Evolutionary conservation across 139 green algal genomes (phyloP).

Genomic region (Chlamydomonas incerta): DNA sequence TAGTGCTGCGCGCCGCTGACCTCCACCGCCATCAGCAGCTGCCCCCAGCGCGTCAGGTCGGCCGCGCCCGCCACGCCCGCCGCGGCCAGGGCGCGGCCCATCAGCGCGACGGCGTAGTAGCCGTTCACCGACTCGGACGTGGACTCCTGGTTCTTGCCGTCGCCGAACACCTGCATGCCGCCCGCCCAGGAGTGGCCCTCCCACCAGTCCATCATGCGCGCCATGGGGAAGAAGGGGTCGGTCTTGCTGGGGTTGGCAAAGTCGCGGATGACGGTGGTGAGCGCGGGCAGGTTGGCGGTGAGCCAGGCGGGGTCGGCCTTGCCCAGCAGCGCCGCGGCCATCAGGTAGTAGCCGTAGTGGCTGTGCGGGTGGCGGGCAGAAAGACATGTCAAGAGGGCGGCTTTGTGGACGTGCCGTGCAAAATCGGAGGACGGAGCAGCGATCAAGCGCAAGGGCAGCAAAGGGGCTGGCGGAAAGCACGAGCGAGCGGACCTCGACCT

Average conservation of each 20-base stretch:
- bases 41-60: conserved; percentile 44
- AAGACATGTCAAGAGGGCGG: too few relatives aligned
- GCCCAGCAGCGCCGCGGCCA: conserved; percentile 51
- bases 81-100: conserved; percentile 47
- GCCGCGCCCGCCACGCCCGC: conserved; percentile 37
- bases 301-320: conserved; percentile 47
- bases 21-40: conserved; percentile 49
- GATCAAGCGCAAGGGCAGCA: too few relatives aligned
- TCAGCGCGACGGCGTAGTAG: conserved; percentile 62
- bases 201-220: conserved; percentile 55
- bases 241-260: conserved; percentile 46
- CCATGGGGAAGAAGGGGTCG: conserved; percentile 54
- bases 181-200: conserved; percentile 60
- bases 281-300: not conserved
- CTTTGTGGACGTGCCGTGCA: too few relatives aligned
- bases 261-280: conserved; percentile 47
- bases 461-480: too few relatives aligned
- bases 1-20: conserved; percentile 38
- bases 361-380: too few relatives aligned
- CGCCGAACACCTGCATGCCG: conserved; percentile 45
- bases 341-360: conserved; percentile 66
- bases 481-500: too few relatives aligned
- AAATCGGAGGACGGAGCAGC: too few relatives aligned
- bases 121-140: conserved; percentile 56
- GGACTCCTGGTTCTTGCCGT: conserved; percentile 68